Percentiles rank a stretch among this genome's conserved stretches.
Conservation (phyloP, 2,329 filamentous ascomycete species). For the Phialemoniopsis sp. region DNA sequence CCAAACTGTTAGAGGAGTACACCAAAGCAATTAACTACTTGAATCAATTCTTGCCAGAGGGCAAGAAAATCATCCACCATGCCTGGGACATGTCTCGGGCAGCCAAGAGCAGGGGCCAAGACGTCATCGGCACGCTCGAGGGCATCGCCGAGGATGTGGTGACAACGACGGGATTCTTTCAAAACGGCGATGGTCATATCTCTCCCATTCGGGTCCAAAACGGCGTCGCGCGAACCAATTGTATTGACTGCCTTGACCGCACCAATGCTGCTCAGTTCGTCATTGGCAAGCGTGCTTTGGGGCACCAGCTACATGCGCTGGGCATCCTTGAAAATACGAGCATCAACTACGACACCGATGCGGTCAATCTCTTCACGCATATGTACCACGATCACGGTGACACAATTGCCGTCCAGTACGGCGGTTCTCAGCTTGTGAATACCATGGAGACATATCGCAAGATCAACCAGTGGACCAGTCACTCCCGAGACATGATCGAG, state of each 20-base stretch:
- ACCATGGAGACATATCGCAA: slow-evolving; percentile 99
- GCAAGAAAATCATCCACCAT: slow-evolving; percentile 86
- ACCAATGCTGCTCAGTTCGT: slow-evolving; percentile 98
- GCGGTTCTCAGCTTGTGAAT: slow-evolving; percentile 94
- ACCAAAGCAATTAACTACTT: slow-evolving; percentile 85
- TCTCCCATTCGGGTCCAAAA: slow-evolving; percentile 73
- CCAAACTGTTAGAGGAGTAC: slow-evolving; percentile 84
- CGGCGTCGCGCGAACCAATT: slow-evolving; percentile 91
- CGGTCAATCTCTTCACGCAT: slow-evolving; percentile 91
- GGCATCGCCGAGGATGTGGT: slow-evolving; percentile 85
- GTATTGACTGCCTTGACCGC: slow-evolving; percentile 94
- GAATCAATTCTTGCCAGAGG: slow-evolving; percentile 83
- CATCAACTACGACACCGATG: slow-evolving; percentile 92
- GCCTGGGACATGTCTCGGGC: slow-evolving; percentile 98
- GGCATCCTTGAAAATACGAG: slow-evolving; percentile 75
- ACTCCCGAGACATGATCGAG: slow-evolving; percentile 97
- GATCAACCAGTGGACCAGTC: slow-evolving; percentile 97
- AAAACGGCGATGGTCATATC: slow-evolving; percentile 74
- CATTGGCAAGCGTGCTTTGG: slow-evolving; percentile 89
- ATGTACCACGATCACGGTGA: slow-evolving; percentile 99
- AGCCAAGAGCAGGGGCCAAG: slow-evolving; percentile 84
- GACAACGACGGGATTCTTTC: slow-evolving; percentile 85
- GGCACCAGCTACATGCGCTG: slow-evolving; percentile 85
- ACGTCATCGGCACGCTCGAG: slow-evolving; percentile 91
- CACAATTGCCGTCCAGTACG: slow-evolving; percentile 96